Base-by-base conservation (phyloP, 805 yeast species). In the Yarrowia porcina region DNA sequence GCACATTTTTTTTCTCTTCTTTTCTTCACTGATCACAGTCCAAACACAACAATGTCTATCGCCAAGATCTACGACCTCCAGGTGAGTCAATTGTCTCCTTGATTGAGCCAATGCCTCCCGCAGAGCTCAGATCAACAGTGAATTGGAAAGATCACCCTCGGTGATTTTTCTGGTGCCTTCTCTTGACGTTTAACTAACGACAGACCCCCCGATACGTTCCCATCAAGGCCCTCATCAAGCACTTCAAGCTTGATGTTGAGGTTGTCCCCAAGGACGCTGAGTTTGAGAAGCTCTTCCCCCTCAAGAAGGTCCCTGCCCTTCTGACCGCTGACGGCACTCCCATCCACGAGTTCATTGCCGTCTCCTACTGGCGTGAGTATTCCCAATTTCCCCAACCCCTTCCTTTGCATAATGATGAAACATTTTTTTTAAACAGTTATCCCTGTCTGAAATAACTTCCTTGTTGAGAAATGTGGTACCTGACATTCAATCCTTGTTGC, bases 241-340 rank as follows among this genome's bases (percentile, higher is more conserved):
- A 79, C 76, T 80, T 77, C 74, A 79, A 80, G 67, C 79, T 88
- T 67, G 90, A 86, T 66, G 75, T 86, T 72, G 74, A 80, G 71
- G 66, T 85, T 65, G 61, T 56, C 39, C 39, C 49, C 56, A 21
- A 17, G 33, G 79, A 79, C 64, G 79, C 77, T 64, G 75, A 75
- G 57, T 83, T 70, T 74, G 72, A 71, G 49, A 74, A 78, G 67
- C 68, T 74, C 74, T 86, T 85, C 81, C 88, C 89, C 66, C 74
- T 80, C 70, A 76, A 74, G 67, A 81, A 79, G 75, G 79, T 82
- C 67, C 91, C 91, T 67, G 82, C 84, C 67, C 84, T 84, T 69
- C 68, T 80, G 71, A 88, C 88, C 65, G 83, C 84, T 66, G 82
- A 85, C 71, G 91, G 91, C 47, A 80, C 78, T 78, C 80, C 80